Base-by-base conservation (phyloP, 192 early-diverging fungal genomes). In the Coemansia sp. region DNA sequence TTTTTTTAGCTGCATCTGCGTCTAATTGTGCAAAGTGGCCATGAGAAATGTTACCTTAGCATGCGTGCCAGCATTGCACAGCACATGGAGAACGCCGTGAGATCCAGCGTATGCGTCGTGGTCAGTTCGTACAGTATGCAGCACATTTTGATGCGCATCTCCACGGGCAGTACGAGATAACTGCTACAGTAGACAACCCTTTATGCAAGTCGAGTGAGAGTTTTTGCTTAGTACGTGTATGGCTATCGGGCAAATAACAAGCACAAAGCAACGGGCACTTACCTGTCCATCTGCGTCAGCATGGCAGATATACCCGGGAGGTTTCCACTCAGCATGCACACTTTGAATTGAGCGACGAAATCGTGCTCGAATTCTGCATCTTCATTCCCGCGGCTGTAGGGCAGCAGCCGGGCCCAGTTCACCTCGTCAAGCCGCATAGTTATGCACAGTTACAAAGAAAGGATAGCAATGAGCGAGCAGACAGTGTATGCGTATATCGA, bases 71-170 rank as follows among this genome's bases (percentile, higher is more conserved):
- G 85, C 12, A 75, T 72, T 17, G 73, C 67, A 23, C 84, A 81
- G 82, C 87, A 93, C 43, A 73, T 58, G 32, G 85, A 84, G n/a
- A 90, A 86, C 50, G 88, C 76, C 7, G 85, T 66, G 35, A 83
- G 53, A 74, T 93, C 88, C 72, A 93, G 88, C 12, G 87, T 85
- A 24, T 87, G 85, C 14, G 83, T 83, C 25, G 86, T 71, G 5
- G 79, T 69, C 32, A 93, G 78, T 55, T 88, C 86, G 73, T 86
- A 90, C 50, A 93, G 70, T 10, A 90, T 60, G 53, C 64, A 73
- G 39, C 63, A 75, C 25, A 72, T 17, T 9, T 67, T 66, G 32
- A 72, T 69, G 35, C 73, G 69, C 53, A 72, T 29, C 10, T 48
- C 32, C 49, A 58, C 43, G n/a, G 73, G 58, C 12, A 81, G 29